Evolutionary conservation across 2,329 filamentous ascomycete genomes (phyloP).

Genomic region (Talaromyces sp.): DNA sequence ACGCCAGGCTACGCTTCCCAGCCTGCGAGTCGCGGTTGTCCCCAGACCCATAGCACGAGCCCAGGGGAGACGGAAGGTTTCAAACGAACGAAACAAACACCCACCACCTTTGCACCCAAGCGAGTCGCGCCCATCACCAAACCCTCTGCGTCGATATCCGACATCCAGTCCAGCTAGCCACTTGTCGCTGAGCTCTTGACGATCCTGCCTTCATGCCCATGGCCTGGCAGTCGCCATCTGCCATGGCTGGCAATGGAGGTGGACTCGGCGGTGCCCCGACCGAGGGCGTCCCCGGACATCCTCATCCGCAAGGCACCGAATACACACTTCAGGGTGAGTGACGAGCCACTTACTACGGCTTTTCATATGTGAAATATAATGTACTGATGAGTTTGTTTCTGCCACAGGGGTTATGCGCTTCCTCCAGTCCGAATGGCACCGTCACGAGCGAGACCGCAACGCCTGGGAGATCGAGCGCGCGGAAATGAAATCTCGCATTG

Average conservation of each 20-base stretch:
- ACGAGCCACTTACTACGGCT: neutral
- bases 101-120: neutral
- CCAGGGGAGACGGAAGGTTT: neutral
- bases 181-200: neutral
- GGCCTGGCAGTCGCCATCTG: constrained; percentile 67
- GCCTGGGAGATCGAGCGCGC: constrained; percentile 98
- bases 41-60: neutral
- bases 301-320: constrained; percentile 58
- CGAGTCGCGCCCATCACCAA: neutral
- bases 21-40: neutral
- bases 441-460: constrained; percentile 94
- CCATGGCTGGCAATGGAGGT: constrained; percentile 54
- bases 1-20: neutral
- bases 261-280: constrained; percentile 41
- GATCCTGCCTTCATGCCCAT: constrained; percentile 54
- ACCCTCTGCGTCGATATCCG: neutral
- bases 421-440: constrained; percentile 97
- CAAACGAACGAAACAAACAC: neutral
- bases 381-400: constrained; percentile 17
- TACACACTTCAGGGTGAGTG: constrained; percentile 65
- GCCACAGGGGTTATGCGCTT: constrained; percentile 91
- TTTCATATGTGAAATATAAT: neutral
- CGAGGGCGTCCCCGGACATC: constrained; percentile 32
- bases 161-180: neutral
- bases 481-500: constrained; percentile 98